Conservation (phyloP, 257 asterid genomes). For the Penstemon newberryi region DNA sequence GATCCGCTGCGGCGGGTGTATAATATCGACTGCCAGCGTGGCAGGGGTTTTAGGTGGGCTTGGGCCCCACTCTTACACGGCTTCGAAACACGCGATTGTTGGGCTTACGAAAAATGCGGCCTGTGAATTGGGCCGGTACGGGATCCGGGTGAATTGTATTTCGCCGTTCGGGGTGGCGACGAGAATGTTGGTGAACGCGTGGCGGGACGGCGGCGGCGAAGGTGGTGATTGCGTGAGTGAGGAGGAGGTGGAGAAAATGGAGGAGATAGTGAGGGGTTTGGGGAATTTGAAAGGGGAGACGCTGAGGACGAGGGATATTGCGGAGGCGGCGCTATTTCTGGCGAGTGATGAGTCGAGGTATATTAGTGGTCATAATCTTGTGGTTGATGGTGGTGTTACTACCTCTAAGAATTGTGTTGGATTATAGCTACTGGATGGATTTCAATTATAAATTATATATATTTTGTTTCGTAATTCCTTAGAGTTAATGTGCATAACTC, state of each 20-base stretch:
- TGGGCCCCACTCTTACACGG: constrained; percentile 85
- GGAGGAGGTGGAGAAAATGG: constrained; percentile 62
- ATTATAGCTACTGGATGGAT: constrained; percentile 12
- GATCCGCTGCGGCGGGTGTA: constrained; percentile 56
- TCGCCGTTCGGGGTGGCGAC: constrained; percentile 97
- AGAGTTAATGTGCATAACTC: no score
- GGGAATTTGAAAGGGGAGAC: constrained; percentile 58
- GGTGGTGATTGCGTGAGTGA: constrained; percentile 23
- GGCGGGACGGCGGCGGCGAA: constrained; percentile 42
- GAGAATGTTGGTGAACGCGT: constrained; percentile 70
- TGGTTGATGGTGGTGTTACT: constrained; percentile 65
- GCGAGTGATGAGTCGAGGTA: constrained; percentile 63
- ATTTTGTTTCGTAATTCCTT: no score
- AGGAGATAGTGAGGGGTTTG: constrained; percentile 64
- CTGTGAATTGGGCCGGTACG: constrained; percentile 71
- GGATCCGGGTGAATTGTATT: constrained; percentile 76
- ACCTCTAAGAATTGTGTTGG: constrained; percentile 55
- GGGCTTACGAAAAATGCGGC: constrained; percentile 78
- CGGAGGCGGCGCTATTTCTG: constrained; percentile 62
- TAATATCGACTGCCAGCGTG: constrained; percentile 74
- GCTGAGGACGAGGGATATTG: constrained; percentile 44
- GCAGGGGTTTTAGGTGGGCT: constrained; percentile 74
- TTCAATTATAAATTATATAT: no score
- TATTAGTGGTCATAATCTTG: constrained; percentile 67
- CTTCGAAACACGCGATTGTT: constrained; percentile 80